Evolutionary conservation across 306 rosid genomes (phyloP).

Genomic region (Ceratonia siliqua): DNA sequence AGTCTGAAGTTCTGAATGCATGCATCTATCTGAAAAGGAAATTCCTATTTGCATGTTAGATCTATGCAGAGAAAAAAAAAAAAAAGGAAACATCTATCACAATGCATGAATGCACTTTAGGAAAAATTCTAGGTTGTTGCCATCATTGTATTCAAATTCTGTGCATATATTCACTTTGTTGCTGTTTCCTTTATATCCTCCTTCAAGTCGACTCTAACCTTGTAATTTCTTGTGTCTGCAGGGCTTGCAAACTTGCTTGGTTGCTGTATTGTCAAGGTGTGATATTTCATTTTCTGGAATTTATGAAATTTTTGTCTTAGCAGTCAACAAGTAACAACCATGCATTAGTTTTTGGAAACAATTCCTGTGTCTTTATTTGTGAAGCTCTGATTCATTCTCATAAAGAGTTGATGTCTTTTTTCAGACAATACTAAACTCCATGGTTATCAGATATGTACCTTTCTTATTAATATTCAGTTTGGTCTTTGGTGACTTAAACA

Average conservation of each 20-base stretch:
- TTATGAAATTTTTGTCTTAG: background rate
- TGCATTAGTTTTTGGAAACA: background rate
- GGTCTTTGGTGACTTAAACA: background rate
- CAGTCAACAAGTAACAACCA: slow-evolving; percentile 6
- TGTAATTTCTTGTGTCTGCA: slow-evolving; percentile 48
- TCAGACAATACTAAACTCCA: background rate
- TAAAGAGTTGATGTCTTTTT: background rate
- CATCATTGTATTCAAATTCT: slow-evolving; percentile 23
- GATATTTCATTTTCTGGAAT: background rate
- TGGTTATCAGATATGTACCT: background rate
- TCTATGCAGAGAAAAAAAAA: slow-evolving; percentile 8
- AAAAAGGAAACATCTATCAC: background rate
- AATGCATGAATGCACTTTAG: slow-evolving; percentile 10
- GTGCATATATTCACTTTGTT: slow-evolving; percentile 25
- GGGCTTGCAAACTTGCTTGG: slow-evolving; percentile 98
- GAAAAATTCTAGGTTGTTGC: background rate
- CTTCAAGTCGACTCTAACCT: slow-evolving; percentile 34
- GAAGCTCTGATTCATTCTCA: background rate
- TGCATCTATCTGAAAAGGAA: slow-evolving; percentile 2
- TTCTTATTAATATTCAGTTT: background rate
- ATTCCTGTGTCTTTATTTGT: slow-evolving; percentile 13
- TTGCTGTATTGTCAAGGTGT: slow-evolving; percentile 82
- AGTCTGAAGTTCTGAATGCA: background rate
- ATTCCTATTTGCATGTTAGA: background rate
- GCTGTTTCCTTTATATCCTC: slow-evolving; percentile 3